Percentiles rank a stretch among this genome's conserved stretches.
Evolutionary conservation across 2,329 filamentous ascomycete genomes (phyloP).

Genomic region (Fusarium avenaceum): DNA sequence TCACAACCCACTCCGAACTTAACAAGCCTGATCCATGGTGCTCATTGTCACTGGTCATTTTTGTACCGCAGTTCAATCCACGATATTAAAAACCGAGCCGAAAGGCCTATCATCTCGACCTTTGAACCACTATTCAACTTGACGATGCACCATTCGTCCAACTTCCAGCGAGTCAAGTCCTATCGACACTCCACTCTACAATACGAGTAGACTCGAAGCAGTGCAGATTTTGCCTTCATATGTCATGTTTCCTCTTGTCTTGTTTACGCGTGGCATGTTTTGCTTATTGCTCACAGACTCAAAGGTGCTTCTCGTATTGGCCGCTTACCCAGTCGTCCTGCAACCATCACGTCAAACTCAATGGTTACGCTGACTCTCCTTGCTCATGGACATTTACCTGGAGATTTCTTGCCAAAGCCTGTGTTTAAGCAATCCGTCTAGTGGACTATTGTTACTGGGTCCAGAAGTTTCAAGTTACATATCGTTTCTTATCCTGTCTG

Average conservation of each 20-base stretch:
- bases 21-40: slow-evolving; percentile 8
- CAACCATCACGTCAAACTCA: slow-evolving; percentile 18
- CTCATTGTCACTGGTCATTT: slow-evolving; percentile 1
- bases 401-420: slow-evolving; percentile 19
- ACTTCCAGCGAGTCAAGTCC: slow-evolving; percentile 1
- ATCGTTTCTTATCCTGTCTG: slow-evolving; percentile 38
- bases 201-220: slow-evolving; percentile 28
- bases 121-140: slow-evolving; percentile 5
- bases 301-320: slow-evolving; percentile 20
- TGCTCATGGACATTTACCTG: slow-evolving; percentile 7
- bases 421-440: slow-evolving; percentile 21
- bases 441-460: slow-evolving; percentile 36
- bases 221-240: slow-evolving; percentile 4
- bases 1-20: neutral
- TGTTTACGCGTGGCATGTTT: slow-evolving; percentile 20
- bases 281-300: slow-evolving; percentile 25
- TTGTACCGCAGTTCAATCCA: neutral
- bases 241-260: slow-evolving; percentile 28
- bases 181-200: slow-evolving; percentile 28
- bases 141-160: slow-evolving; percentile 13
- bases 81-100: neutral
- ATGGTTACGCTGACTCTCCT: slow-evolving; percentile 14
- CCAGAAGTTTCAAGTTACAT: slow-evolving; percentile 8
- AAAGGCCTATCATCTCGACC: slow-evolving; percentile 8
- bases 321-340: slow-evolving; percentile 25